phyloP scores from a whole-genome alignment of 2,329 filamentous ascomycete species.

The Colletotrichum sansevieriae region DNA sequence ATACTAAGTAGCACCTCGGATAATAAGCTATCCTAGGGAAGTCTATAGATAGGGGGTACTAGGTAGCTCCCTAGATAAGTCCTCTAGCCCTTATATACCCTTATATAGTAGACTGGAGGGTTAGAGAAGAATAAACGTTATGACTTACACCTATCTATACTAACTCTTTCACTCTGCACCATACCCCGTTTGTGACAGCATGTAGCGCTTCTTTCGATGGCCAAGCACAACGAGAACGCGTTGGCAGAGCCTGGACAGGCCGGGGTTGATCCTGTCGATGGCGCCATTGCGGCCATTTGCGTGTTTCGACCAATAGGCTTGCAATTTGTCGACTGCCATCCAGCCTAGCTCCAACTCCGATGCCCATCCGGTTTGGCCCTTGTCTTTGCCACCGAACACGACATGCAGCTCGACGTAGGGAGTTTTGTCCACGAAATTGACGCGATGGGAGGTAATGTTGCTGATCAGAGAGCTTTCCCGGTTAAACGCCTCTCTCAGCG shows the following conservation, averaged over 20 bases:
- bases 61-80: too few species aligned
- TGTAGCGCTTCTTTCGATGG: constrained; percentile 4
- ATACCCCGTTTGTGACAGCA: too few species aligned
- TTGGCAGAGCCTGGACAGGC: neutral
- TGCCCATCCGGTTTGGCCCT: neutral
- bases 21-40: too few species aligned
- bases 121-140: too few species aligned
- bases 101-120: too few species aligned
- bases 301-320: constrained; percentile 1
- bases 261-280: neutral
- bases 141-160: too few species aligned
- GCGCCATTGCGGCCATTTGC: neutral
- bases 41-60: too few species aligned
- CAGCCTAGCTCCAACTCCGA: constrained; percentile 11
- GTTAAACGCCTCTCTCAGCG: too few species aligned
- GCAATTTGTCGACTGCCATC: constrained; percentile 2
- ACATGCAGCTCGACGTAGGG: neutral
- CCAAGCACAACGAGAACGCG: constrained; percentile 1
- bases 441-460: constrained; percentile 2
- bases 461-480: neutral
- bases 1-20: too few species aligned
- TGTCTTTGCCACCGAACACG: neutral
- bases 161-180: too few species aligned
- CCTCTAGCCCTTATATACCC: too few species aligned
- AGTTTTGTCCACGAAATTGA: neutral